These are phyloP conservation scores for Ceratobasidium sp. DNA, from an alignment of 1,284 basidiomycete species.

Conservation along the genomic window DNA sequence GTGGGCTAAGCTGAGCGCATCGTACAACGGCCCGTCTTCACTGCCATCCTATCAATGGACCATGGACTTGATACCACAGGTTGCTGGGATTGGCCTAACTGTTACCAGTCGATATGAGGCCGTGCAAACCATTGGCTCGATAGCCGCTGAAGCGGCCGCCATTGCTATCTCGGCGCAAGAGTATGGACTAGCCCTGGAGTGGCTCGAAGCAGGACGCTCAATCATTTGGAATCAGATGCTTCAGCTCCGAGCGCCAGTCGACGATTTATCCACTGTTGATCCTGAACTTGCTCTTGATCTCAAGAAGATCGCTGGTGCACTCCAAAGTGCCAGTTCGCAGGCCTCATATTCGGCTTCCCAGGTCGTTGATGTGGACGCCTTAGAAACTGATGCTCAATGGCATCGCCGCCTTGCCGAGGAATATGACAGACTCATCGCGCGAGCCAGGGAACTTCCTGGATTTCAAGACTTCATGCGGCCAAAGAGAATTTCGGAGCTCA, in stretches of 20 bases:
- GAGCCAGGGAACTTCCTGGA: neutral
- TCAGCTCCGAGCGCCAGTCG: conserved; percentile 2
- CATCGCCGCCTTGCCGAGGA: conserved; percentile 11
- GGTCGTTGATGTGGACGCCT: neutral
- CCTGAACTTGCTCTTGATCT: neutral
- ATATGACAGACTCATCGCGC: neutral
- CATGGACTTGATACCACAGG: conserved; percentile 20
- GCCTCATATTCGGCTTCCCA: neutral
- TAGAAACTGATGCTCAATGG: neutral
- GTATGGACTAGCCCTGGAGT: conserved; percentile 12
- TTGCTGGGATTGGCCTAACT: conserved; percentile 16
- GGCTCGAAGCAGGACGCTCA: conserved; percentile 11
- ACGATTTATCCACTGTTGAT: neutral
- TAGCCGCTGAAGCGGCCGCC: neutral
- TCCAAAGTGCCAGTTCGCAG: neutral
- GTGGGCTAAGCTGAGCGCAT: neutral
- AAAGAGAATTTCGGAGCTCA: neutral
- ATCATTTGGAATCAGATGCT: conserved; percentile 17
- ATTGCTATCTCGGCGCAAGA: neutral
- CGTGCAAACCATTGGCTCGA: neutral
- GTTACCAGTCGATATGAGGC: conserved; percentile 6
- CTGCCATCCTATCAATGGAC: neutral
- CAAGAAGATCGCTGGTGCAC: neutral
- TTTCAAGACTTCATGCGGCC: conserved; percentile 12
- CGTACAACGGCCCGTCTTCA: neutral